Evolutionary conservation across 805 yeast genomes (phyloP).

Genomic region (Cyberlindnera saturnus): DNA sequence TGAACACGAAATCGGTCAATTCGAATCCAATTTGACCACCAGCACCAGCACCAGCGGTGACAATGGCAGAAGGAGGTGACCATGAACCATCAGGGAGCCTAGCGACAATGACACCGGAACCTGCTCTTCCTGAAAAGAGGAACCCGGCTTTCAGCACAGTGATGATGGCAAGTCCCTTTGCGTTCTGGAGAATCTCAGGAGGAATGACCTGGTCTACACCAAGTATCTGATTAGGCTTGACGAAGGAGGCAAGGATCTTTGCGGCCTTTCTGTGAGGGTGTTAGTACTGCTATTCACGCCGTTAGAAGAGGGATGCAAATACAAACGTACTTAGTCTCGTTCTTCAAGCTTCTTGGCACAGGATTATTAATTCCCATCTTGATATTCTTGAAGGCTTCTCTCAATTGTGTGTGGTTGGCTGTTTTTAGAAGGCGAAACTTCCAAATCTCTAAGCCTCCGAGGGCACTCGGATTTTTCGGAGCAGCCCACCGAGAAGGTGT

Average conservation of each 20-base stretch:
- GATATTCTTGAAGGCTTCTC: neutral
- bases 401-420: too few relatives aligned
- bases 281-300: conserved; percentile 19
- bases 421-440: too few relatives aligned
- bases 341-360: conserved; percentile 80
- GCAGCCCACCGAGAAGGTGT: too few relatives aligned
- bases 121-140: conserved; percentile 93
- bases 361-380: conserved; percentile 87
- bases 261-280: conserved; percentile 71
- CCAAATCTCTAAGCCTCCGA: too few relatives aligned
- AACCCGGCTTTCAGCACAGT: conserved; percentile 98
- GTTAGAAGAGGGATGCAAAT: neutral
- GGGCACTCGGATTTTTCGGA: too few relatives aligned
- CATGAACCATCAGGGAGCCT: conserved; percentile 91
- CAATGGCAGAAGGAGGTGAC: conserved; percentile 96
- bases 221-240: conserved; percentile 89
- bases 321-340: conserved; percentile 71
- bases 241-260: conserved; percentile 77
- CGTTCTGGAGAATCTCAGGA: conserved; percentile 76
- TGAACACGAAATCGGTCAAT: conserved; percentile 91
- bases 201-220: conserved; percentile 91
- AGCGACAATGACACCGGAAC: conserved; percentile 93
- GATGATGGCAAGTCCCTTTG: conserved; percentile 86
- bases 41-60: conserved; percentile 97
- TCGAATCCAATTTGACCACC: conserved; percentile 98